Base-by-base conservation (phyloP, 352 stramenopile genomes). In the Blastocystis sp. region DNA sequence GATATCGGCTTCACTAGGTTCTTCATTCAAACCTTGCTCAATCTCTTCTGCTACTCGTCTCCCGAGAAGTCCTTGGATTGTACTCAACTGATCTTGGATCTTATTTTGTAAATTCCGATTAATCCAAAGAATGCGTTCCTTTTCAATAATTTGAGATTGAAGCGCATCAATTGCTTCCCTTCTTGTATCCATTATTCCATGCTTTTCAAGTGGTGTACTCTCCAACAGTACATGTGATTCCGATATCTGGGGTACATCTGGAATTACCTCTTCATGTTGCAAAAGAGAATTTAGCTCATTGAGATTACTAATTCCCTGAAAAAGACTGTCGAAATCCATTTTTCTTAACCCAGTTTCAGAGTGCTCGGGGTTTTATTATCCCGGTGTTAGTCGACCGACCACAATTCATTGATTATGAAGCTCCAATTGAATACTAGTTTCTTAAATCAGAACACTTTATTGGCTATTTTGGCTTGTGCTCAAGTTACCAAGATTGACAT, bases 401-500 rank as follows among this genome's bases (percentile, higher is more conserved):
- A 48, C 40, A 48, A 48, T 48, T 48, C 40, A 15, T 76, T 53
- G 53, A 30, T 22, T 62, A 79, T 79, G 68, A 79, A 79, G 11
- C 68, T 79, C 33, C 68, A 58, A 58, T 58, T 79, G 22, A 79
- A 53, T 56, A 60, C 37, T 24, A 37, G 59, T 35, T 79, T 79
- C 40, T 53, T 79, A 22, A 60, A 60, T 53, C 68, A 79, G 68
- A 79, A 79, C 42, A 60, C 68, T 17, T 42, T 79, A 4, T 53
- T 79, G 5, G 68, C 68, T 24, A 37, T 40, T 27, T 37, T 79
- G 37, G 68, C 68, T 15, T 79, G 68, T 53, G 68, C 68, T 11
- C 33, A 53, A 22, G 44, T 79, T 11, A n/a, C 68, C 24, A 58
- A 27, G 6, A 79, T 53, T 40, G 33, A 24, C 30, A 11, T 79